Evolutionary conservation across 305 asterid genomes (phyloP), one percentile per base, ranked within the genome.

Genomic region (Rubia tinctorum): DNA sequence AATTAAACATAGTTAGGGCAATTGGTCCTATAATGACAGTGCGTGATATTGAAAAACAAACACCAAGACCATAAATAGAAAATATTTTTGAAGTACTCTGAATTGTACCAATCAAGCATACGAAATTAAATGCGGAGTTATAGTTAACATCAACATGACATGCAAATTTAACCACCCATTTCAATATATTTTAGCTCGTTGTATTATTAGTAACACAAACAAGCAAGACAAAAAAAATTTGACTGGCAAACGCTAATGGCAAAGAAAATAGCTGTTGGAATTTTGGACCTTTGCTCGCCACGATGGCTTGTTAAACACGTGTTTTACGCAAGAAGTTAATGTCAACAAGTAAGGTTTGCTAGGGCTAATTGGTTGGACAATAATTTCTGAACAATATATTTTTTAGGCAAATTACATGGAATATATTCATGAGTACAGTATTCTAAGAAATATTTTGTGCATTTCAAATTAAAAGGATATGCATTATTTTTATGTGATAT

Each of bases 261-360:
- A 20, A 58, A n/a, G 18, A 22, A 58, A 58, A 20, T 1, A 7
- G 7, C 6, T 17, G 58, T 51, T 51, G 58, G 22, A 51, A 51
- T 51, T 51, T 51, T 51, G 18, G 58, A 17, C n/a, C 58, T 49
- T 49, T n/a, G 58, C 58, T 49, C 20, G 20, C 20, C 58, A 49
- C n/a, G n/a, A 20, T 56, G 63, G 63, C 63, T 56, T 56, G 27
- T 56, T 56, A 56, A 56, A 56, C 60, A 55, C 63, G 63, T 56
- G 63, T 56, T 56, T 20, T 56, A 22, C 63, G 30, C 10, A 56
- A 7, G 11, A 56, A 56, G 30, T 56, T 56, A 2, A 56, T 56
- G 63, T 56, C 63, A 7, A 56, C 30, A 56, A 56, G 63, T 0
- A 55, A 55, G 61, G 61, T 55, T 55, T 47, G n/a, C n/a, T n/a